Percentiles rank a stretch among this genome's conserved stretches.
Evolutionary conservation across 768 basidiomycete species (phyloP).

Genomic region (Dictyophora rubrovolvata): DNA sequence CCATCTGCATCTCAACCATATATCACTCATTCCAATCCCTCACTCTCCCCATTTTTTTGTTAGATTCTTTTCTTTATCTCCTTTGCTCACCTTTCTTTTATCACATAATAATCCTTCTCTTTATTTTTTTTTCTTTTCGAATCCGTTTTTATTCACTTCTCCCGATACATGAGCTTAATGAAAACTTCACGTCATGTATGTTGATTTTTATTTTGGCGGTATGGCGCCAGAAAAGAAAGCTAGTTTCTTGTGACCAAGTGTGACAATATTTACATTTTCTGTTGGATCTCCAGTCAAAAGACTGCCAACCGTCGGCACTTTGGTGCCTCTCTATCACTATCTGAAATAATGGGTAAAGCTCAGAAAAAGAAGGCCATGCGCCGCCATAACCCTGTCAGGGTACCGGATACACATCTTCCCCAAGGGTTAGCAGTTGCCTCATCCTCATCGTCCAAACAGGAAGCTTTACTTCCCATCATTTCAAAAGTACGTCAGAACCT

Average conservation of each 20-base stretch:
- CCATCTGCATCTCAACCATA: neutral
- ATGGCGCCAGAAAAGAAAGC: neutral
- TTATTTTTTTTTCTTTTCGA: too few species aligned
- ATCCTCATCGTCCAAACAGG: slow-evolving; percentile 61
- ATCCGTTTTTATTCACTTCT: too few species aligned
- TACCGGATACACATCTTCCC: slow-evolving; percentile 86
- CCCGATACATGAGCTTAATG: too few species aligned
- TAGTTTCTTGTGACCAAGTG: neutral
- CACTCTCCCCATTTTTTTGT: neutral
- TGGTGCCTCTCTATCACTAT: neutral
- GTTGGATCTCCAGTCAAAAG: too few species aligned
- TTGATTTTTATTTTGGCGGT: neutral
- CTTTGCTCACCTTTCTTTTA: too few species aligned
- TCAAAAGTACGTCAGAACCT: slow-evolving; percentile 54
- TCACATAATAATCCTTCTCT: too few species aligned
- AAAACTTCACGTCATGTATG: too few species aligned
- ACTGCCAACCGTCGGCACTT: too few species aligned
- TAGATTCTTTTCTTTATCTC: neutral
- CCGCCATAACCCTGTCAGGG: slow-evolving; percentile 87
- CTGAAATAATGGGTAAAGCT: slow-evolving; percentile 76
- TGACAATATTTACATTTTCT: neutral
- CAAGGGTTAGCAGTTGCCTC: slow-evolving; percentile 70
- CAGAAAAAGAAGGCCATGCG: slow-evolving; percentile 81
- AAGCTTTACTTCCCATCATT: slow-evolving; percentile 78
- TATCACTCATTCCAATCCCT: neutral